Evolutionary conservation across 2,329 filamentous ascomycete genomes (phyloP), one percentile per base, ranked within the genome.

Genomic region (Diplodia mutila): DNA sequence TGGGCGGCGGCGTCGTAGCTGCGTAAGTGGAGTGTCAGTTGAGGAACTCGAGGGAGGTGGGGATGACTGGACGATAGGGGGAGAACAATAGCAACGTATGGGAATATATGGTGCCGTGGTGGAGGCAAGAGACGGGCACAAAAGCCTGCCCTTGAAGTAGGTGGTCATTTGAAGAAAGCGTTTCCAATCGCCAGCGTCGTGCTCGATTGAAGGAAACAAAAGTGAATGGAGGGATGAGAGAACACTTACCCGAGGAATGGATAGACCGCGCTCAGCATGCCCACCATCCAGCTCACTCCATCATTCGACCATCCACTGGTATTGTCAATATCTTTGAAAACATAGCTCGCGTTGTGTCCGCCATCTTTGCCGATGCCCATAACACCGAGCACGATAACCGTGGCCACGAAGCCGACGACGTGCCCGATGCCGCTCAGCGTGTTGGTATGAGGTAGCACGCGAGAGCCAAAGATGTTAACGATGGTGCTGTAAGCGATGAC

Each of bases 1-100:
- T 83, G 81, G 8, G 80, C 80, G 16, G 79, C 80, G 0, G 80
- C 80, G 69, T 83, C 81, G 61, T 81, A 81, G 11, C 74, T 74
- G 39, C n/a, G n/a, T n/a, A n/a, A n/a, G 78, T 75, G 68, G 29
- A 32, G 12, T 9, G 16, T 42, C 14, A 34, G 46, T 37, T 23
- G 25, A n/a, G 37, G 5, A n/a, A 16, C 2, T 37, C 23, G 32
- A 11, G 9, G 9, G n/a, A 37, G 8, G 18, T 14, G 5, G 23
- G 8, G 16, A 14, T 9, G 11, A 12, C 1, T 11, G 27, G 9
- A 6, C 18, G n/a, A 32, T 4, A 21, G 18, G n/a, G 16, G 42
- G 16, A 42, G 2, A 18, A 18, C 6, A 1, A 14, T 7, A 42
- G 39, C 7, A 18, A 42, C 18, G 39, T 6, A 6, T 42, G 16